phyloP scores from a whole-genome alignment of 148 eudicot species.

The Silene conica region DNA sequence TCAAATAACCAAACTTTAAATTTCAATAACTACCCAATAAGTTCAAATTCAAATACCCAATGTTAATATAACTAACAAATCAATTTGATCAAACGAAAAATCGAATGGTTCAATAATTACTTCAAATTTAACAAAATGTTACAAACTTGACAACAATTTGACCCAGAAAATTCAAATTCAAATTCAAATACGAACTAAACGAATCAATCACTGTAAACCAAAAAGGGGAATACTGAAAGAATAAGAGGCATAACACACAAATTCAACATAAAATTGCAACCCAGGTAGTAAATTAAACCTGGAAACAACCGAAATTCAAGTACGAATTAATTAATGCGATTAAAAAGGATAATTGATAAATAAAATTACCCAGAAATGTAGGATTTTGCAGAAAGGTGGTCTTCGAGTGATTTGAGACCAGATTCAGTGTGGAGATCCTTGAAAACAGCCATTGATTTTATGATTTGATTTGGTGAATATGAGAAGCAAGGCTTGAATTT shows the following conservation, averaged over 20 bases:
- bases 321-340: neutral
- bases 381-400: constrained; percentile 5
- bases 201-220: neutral
- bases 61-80: neutral
- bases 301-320: neutral
- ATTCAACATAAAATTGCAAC: neutral
- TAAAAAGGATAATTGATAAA: neutral
- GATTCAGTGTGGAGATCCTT: constrained; percentile 16
- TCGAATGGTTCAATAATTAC: neutral
- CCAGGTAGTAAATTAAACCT: too few relatives aligned
- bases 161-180: neutral
- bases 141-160: neutral
- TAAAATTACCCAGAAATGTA: constrained; percentile 10
- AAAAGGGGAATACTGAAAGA: too few relatives aligned
- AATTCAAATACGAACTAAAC: neutral
- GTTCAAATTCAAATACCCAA: too few relatives aligned
- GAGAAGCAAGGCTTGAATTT: neutral
- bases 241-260: neutral
- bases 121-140: neutral
- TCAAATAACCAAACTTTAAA: too few relatives aligned
- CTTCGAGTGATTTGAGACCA: constrained; percentile 8
- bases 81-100: neutral
- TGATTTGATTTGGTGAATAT: neutral
- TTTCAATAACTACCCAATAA: too few relatives aligned
- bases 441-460: constrained; percentile 4